Evolutionary conservation across 257 asterid species (phyloP).

Genomic region (Haberlea rhodopensis): DNA sequence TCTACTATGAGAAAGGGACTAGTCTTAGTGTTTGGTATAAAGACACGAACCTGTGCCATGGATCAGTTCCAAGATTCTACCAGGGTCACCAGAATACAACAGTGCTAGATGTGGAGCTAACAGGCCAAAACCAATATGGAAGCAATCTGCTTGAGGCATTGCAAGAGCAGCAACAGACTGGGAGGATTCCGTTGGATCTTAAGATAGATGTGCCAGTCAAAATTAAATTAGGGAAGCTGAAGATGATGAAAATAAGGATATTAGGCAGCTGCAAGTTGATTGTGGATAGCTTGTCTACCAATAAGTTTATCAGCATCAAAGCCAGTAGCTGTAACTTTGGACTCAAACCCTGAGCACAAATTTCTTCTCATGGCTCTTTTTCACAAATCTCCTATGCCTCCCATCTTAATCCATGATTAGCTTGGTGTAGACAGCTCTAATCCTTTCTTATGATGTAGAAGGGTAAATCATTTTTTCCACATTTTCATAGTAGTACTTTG

Average conservation of each 20-base stretch:
- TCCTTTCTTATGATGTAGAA: not conserved
- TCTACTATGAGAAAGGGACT: constrained; percentile 84
- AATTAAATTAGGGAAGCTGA: constrained; percentile 64
- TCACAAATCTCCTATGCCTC: not conserved
- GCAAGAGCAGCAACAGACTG: constrained; percentile 81
- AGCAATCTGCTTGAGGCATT: constrained; percentile 66
- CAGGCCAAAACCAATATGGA: constrained; percentile 70
- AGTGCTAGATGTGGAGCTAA: constrained; percentile 48
- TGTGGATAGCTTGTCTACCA: constrained; percentile 73
- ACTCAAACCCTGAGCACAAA: constrained; percentile 44
- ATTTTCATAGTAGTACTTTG: not conserved
- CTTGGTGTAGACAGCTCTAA: not conserved
- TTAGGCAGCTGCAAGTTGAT: constrained; percentile 65
- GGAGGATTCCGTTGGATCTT: constrained; percentile 74
- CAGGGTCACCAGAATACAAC: constrained; percentile 81
- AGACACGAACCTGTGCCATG: constrained; percentile 64
- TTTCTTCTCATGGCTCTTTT: not conserved
- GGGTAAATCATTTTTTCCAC: not conserved
- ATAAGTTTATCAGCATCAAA: constrained; percentile 58
- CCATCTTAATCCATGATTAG: not conserved
- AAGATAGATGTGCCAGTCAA: constrained; percentile 75
- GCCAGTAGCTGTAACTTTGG: constrained; percentile 73
- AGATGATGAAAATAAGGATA: constrained; percentile 64
- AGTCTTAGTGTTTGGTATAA: constrained; percentile 79
- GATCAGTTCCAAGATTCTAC: constrained; percentile 72